Conservation (phyloP, 1,284 basidiomycete species). For the Irpex sp. region DNA sequence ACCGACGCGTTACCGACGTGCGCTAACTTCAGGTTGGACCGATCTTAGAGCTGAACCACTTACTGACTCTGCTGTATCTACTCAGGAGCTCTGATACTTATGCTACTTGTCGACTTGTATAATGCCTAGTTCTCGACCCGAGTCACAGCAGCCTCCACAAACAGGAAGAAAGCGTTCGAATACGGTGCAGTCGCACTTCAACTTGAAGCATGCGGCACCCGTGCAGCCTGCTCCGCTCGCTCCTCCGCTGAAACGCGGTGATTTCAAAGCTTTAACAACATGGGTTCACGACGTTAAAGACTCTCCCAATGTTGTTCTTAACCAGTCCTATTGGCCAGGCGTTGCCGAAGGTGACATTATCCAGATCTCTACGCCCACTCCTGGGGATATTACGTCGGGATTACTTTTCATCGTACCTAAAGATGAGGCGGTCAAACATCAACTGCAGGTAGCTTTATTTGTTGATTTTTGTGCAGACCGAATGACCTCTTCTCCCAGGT, state of each 20-base stretch:
- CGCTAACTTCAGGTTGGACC: too few relatives aligned
- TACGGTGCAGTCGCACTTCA: conserved; percentile 62
- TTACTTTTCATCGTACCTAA: conserved; percentile 65
- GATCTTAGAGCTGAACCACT: too few relatives aligned
- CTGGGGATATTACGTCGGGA: conserved; percentile 41
- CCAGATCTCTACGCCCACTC: conserved; percentile 41
- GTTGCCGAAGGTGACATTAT: conserved; percentile 71
- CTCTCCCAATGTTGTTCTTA: conserved; percentile 55
- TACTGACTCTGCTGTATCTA: too few relatives aligned
- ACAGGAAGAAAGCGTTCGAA: conserved; percentile 65
- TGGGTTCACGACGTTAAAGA: conserved; percentile 77
- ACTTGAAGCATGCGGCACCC: conserved; percentile 24
- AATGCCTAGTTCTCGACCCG: conserved; percentile 58
- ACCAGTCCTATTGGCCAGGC: conserved; percentile 71
- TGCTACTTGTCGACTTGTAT: not conserved
- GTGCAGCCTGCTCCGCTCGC: conserved; percentile 4
- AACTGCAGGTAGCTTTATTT: conserved; percentile 51
- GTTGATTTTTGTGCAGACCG: conserved; percentile 5
- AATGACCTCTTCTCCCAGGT: conserved; percentile 40
- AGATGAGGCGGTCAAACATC: conserved; percentile 54
- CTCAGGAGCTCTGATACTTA: not conserved
- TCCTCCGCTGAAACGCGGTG: conserved; percentile 56
- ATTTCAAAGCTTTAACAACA: conserved; percentile 54
- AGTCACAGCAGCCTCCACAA: conserved; percentile 53
- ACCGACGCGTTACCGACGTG: too few relatives aligned